Base-by-base conservation (phyloP, 2,329 filamentous ascomycete genomes). In the Trichoderma afroharzianum region DNA sequence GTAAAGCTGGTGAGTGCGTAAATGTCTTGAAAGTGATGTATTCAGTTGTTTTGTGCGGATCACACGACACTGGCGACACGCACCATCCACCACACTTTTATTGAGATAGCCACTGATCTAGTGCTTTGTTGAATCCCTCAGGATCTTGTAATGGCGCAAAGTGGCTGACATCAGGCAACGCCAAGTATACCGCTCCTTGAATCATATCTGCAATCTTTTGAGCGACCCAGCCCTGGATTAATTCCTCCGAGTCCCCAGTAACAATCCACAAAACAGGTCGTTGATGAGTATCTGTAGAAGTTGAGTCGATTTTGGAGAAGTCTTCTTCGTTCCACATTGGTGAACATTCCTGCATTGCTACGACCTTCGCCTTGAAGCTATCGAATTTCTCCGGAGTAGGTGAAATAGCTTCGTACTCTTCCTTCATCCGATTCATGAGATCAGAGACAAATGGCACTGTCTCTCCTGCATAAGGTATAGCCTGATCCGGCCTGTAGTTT, bases 1-100 rank as follows among this genome's bases (percentile, higher is more conserved):
- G 1, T 4, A 43, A 43, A 15, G 15, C 3, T n/a, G 9, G 9
- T 43, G 7, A n/a, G 0, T n/a, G 1, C 0, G 15, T 9, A 0
- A 43, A n/a, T n/a, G 1, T 43, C 18, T 15, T 3, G 15, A 43
- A 9, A 3, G 0, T 4, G 3, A 43, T 4, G 15, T 9, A n/a
- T 43, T 18, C 9, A 43, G 39, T 4, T n/a, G 7, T 18, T 43
- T 43, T 43, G 39, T n/a, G 39, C 3, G 39, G 15, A 4, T 43
- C 7, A 2, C 7, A 43, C 4, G 3, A 9, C 15, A 9, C n/a
- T 4, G 39, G 0, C 39, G n/a, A 7, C 15, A 43, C 18, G 39
- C 18, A 43, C 3, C 18, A 43, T n/a, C 39, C 39, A 43, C 7
- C 18, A n/a, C 0, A 9, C 3, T 1, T n/a, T n/a, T 43, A n/a